Conservation (phyloP, 2,329 filamentous ascomycete species). For the Scedosporium boydii region DNA sequence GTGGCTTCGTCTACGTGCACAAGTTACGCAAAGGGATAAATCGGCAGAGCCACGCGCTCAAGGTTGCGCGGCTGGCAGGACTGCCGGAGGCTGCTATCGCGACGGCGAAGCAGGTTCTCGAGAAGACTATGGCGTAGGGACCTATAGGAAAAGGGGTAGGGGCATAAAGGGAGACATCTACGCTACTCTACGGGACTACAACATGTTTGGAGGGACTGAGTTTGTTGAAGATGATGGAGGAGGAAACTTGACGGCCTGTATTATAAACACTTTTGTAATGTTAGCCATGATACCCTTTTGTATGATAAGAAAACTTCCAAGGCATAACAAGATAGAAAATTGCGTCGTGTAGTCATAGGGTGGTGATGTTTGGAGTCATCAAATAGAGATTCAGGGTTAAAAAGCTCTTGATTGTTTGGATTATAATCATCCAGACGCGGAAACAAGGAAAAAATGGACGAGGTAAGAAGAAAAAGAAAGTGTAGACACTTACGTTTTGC, state of each 20-base stretch:
- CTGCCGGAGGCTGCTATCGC: conserved; percentile 63
- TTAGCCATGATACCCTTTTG: conserved; percentile 30
- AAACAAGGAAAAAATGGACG: conserved; percentile 10
- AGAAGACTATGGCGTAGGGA: background rate
- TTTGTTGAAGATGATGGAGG: background rate
- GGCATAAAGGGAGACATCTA: too few species aligned
- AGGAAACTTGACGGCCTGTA: background rate
- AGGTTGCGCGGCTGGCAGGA: conserved; percentile 83
- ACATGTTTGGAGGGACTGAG: background rate
- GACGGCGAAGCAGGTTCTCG: conserved; percentile 53
- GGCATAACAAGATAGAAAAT: background rate
- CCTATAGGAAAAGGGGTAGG: too few species aligned
- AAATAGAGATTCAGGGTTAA: conserved; percentile 57
- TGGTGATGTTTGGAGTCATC: conserved; percentile 43
- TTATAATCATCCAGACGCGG: conserved; percentile 40
- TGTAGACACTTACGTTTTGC: conserved; percentile 33
- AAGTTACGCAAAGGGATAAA: conserved; percentile 75
- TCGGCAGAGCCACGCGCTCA: conserved; percentile 78
- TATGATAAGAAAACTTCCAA: conserved; percentile 13
- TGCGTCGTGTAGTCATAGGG: conserved; percentile 39
- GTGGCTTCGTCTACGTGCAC: conserved; percentile 80
- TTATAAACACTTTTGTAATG: conserved; percentile 4
- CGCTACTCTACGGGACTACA: too few species aligned
- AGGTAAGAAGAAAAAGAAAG: conserved; percentile 11
- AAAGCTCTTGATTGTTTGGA: conserved; percentile 51